Evolutionary conservation across 805 yeast genomes (phyloP).

Genomic region (Metschnikowia matae): DNA sequence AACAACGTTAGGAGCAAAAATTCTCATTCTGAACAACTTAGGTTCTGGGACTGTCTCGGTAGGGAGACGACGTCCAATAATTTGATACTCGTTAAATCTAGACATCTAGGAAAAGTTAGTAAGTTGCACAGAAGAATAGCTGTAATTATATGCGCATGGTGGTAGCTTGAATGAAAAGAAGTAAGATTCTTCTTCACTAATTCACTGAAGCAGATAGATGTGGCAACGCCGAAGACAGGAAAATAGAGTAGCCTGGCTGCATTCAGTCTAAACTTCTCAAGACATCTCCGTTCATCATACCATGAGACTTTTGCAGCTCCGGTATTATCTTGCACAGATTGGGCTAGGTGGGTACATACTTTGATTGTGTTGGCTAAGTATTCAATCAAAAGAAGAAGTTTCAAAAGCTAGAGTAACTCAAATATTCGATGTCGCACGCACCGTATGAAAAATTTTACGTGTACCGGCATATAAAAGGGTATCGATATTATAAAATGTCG

Average conservation of each 20-base stretch:
- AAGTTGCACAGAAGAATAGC: not conserved
- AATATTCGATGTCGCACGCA: constrained; percentile 15
- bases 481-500: constrained; percentile 10
- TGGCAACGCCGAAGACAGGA: not conserved
- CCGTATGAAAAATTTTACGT: constrained; percentile 17
- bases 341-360: constrained; percentile 10
- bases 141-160: not conserved
- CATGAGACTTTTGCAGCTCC: too few relatives aligned
- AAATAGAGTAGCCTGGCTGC: not conserved
- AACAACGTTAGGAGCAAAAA: constrained; percentile 97
- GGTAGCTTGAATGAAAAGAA: not conserved
- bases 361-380: constrained; percentile 14
- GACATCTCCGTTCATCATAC: too few relatives aligned
- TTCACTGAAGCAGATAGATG: not conserved
- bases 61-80: constrained; percentile 99
- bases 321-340: not conserved
- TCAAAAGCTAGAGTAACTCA: constrained; percentile 2
- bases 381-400: constrained; percentile 15
- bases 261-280: not conserved
- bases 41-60: constrained; percentile 99
- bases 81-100: constrained; percentile 98
- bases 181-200: not conserved
- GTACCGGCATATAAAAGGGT: constrained; percentile 7
- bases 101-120: constrained; percentile 51
- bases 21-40: constrained; percentile 99